phyloP scores from a whole-genome alignment of 495 filamentous ascomycete genomes.

The Podospora bellae-mahoneyi region DNA sequence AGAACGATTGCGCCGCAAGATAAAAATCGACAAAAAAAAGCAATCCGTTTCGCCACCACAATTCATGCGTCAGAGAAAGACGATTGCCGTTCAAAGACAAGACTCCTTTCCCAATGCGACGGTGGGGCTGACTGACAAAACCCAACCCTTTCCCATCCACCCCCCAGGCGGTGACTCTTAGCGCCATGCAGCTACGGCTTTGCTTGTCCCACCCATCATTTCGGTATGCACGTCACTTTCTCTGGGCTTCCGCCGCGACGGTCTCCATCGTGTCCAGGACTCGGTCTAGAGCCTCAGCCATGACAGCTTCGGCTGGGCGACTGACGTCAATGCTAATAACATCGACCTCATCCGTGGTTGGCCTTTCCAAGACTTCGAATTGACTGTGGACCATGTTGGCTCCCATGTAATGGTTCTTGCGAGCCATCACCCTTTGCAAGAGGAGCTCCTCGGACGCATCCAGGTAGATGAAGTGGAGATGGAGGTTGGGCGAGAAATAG shows the following conservation, averaged over 20 bases:
- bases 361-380: constrained; percentile 78
- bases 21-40: neutral
- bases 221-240: constrained; percentile 19
- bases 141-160: neutral
- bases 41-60: neutral
- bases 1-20: neutral
- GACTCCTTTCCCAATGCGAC: neutral
- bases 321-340: constrained; percentile 79
- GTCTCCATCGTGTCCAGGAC: constrained; percentile 43
- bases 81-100: neutral
- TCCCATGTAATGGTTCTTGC: constrained; percentile 94
- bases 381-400: constrained; percentile 96
- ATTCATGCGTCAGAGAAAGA: neutral
- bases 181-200: neutral
- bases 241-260: constrained; percentile 10
- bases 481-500: constrained; percentile 69
- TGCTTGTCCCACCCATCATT: neutral
- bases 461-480: constrained; percentile 92
- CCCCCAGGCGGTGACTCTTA: constrained; percentile 1
- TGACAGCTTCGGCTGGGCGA: constrained; percentile 60
- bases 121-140: constrained; percentile 3
- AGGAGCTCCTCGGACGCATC: constrained; percentile 70
- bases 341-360: constrained; percentile 73
- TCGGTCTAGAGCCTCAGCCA: constrained; percentile 58
- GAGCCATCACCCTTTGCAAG: constrained; percentile 65